These are phyloP conservation scores for Epichloe gansuensis DNA, from an alignment of 2,329 filamentous ascomycete genomes.

Conservation along the genomic window DNA sequence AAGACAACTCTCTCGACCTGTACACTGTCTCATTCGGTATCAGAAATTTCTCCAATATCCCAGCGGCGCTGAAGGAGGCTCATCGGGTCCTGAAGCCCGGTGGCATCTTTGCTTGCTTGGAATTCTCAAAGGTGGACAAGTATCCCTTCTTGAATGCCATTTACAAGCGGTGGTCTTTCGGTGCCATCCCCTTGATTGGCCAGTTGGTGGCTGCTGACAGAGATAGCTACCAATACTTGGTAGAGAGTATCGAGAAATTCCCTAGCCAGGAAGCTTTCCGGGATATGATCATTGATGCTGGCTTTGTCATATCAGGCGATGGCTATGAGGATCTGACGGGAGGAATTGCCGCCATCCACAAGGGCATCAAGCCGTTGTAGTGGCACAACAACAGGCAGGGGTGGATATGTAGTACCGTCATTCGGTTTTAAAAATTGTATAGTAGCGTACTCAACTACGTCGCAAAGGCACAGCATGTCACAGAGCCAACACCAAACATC, in stretches of 20 bases:
- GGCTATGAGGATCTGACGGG: slow-evolving; percentile 86
- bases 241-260: slow-evolving; percentile 94
- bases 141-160: slow-evolving; percentile 67
- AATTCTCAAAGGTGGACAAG: slow-evolving; percentile 77
- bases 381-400: not conserved
- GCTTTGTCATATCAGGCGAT: slow-evolving; percentile 70
- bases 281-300: slow-evolving; percentile 70
- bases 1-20: slow-evolving; percentile 66
- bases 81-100: slow-evolving; percentile 84
- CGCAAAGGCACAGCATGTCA: slow-evolving; percentile 3
- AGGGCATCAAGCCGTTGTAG: slow-evolving; percentile 71
- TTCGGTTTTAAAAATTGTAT: not conserved
- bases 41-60: slow-evolving; percentile 90
- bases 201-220: slow-evolving; percentile 89
- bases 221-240: slow-evolving; percentile 95
- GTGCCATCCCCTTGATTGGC: slow-evolving; percentile 86
- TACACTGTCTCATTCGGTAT: slow-evolving; percentile 98
- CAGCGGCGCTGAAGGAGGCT: slow-evolving; percentile 69
- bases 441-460: not conserved
- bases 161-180: slow-evolving; percentile 95
- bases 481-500: slow-evolving; percentile 13
- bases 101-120: slow-evolving; percentile 89
- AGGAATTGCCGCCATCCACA: slow-evolving; percentile 92
- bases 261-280: slow-evolving; percentile 77
- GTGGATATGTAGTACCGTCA: not conserved